Base-by-base conservation (phyloP, 306 rosid genomes). In the Vigna radiata region DNA sequence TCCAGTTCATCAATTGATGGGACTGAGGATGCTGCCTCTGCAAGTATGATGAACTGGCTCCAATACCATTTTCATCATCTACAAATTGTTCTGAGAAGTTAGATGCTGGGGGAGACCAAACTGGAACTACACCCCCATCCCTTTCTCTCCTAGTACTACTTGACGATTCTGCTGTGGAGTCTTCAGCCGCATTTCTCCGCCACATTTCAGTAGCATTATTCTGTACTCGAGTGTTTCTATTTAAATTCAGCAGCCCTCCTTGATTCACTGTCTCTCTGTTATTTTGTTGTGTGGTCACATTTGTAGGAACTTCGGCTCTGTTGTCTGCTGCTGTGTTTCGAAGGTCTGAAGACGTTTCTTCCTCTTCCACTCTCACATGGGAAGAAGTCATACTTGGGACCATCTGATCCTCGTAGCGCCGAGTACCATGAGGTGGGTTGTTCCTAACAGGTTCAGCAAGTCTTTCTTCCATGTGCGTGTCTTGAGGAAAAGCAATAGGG, bases 121-220 rank as follows among this genome's bases (percentile, higher is more conserved):
- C 97, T 2, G 96, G 97, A 81, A 94, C 98, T 39, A 87, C 86
- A 10, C 91, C 98, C 44, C 98, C 98, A 43, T 91, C 98, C 85
- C 98, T 84, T 83, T 94, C 94, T 87, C 97, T 87, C 86, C 96
- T 87, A 60, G 81, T 85, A 66, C 81, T 87, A 87, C 90, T 89
- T 4, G 97, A 88, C 64, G 98, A 94, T 83, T 94, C 98, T 5
- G 97, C 92, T 7, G 92, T 88, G 23, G 97, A 90, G 77, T 91
- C 96, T 77, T 93, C 98, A 56, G 89, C 89, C 41, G 83, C 83
- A 60, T 52, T 60, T 61, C 79, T 84, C 76, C 86, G 78, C 84
- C 77, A 82, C 25, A 59, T 33, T 36, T 29, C 33, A 29, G 85
- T 55, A 27, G 82, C 29, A 63, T 84, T 79, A 52, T 73, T 13